phyloP scores from a whole-genome alignment of 2,329 filamentous ascomycete species.

The Sporothrix brunneoviolacea region DNA sequence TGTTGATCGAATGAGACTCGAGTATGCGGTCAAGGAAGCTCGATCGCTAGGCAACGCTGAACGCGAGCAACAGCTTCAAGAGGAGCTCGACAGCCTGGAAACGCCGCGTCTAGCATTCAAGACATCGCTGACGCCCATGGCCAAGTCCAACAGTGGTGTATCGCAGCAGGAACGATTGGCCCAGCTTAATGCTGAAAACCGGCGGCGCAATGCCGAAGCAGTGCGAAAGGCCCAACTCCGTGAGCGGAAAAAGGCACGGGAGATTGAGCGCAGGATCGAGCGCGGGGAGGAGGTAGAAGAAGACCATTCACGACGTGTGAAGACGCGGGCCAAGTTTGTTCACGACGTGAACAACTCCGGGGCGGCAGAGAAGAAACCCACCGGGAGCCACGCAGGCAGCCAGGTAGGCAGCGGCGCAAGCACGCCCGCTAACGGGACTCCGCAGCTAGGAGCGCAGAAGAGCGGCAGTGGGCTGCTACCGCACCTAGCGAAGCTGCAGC shows the following conservation, averaged over 20 bases:
- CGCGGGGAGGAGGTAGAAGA: slow-evolving; percentile 56
- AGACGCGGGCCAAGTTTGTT: slow-evolving; percentile 61
- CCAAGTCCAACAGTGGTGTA: slow-evolving; percentile 36
- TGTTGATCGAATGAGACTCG: slow-evolving; percentile 60
- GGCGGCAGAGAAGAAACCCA: slow-evolving; percentile 35
- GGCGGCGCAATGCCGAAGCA: slow-evolving; percentile 75
- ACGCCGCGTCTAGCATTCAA: slow-evolving; percentile 68
- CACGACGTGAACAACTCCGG: slow-evolving; percentile 52
- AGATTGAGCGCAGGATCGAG: slow-evolving; percentile 53
- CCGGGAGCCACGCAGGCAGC: slow-evolving; percentile 21
- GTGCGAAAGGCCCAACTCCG: slow-evolving; percentile 86
- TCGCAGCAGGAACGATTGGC: slow-evolving; percentile 77
- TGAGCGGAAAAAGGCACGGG: slow-evolving; percentile 61
- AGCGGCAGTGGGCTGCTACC: slow-evolving; percentile 36
- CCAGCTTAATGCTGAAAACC: slow-evolving; percentile 76
- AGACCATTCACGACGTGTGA: slow-evolving; percentile 55
- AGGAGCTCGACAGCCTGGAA: slow-evolving; percentile 56
- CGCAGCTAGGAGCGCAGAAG: slow-evolving; percentile 38
- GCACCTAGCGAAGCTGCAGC: slow-evolving; percentile 48
- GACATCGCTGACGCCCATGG: slow-evolving; percentile 51
- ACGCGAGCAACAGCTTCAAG: slow-evolving; percentile 46
- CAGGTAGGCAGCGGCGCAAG: slow-evolving; percentile 35
- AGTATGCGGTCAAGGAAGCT: slow-evolving; percentile 60
- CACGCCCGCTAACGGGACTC: slow-evolving; percentile 45
- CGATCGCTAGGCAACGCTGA: slow-evolving; percentile 56